Evolutionary conservation across 2,329 filamentous ascomycete genomes (phyloP).

Genomic region (Elsinoe necatrix): DNA sequence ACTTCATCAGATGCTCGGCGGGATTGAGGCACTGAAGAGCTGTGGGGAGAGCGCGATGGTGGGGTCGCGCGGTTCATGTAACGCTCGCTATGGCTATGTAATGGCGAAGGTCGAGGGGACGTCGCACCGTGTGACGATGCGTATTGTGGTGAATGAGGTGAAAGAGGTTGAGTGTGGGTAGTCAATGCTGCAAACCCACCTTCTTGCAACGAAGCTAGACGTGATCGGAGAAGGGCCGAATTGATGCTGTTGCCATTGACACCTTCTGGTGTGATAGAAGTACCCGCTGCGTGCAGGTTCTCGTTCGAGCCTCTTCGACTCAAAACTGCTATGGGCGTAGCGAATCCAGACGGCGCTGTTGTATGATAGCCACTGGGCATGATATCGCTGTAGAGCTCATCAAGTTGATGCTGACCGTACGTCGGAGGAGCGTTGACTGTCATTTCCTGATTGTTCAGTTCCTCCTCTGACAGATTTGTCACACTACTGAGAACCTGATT

Average conservation of each 20-base stretch:
- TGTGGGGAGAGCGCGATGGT: constrained; percentile 23
- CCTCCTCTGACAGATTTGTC: constrained; percentile 30
- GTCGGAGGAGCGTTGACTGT: constrained; percentile 73
- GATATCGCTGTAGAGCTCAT: constrained; percentile 82
- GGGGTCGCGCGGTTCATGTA: constrained; percentile 18
- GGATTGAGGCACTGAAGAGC: constrained; percentile 25
- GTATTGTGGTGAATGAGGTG: constrained; percentile 22
- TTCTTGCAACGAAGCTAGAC: constrained; percentile 49
- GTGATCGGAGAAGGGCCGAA: constrained; percentile 59
- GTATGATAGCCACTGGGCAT: constrained; percentile 68
- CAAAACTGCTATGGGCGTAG: constrained; percentile 67
- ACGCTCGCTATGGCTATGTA: not conserved
- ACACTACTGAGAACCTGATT: constrained; percentile 63
- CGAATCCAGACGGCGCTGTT: constrained; percentile 43
- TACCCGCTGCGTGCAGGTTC: constrained; percentile 52
- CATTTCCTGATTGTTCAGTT: constrained; percentile 45
- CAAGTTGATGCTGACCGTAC: constrained; percentile 82
- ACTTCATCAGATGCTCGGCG: constrained; percentile 25
- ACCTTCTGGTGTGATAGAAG: constrained; percentile 46
- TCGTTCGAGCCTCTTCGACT: constrained; percentile 70
- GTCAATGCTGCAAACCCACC: constrained; percentile 24
- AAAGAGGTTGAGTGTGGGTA: constrained; percentile 21
- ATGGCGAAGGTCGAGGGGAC: constrained; percentile 17
- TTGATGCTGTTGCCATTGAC: constrained; percentile 38
- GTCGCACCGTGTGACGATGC: constrained; percentile 26